Conservation (phyloP, 768 basidiomycete genomes). For the Lanmaoa pseudosensibilis region DNA sequence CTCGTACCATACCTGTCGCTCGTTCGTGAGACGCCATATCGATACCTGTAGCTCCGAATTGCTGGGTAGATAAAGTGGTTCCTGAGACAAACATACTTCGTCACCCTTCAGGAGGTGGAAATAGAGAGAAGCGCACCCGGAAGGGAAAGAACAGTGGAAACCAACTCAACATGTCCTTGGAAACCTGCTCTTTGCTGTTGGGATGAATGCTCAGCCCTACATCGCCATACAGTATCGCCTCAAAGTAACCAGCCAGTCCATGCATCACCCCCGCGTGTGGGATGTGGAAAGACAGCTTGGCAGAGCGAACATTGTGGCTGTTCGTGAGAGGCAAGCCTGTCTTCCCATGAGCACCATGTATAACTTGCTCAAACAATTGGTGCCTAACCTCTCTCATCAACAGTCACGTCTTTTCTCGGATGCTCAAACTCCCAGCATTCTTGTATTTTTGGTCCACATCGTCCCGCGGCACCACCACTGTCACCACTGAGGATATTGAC, state of each 20-base stretch:
- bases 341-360: conserved; percentile 10
- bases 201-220: conserved; percentile 95
- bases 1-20: conserved; percentile 95
- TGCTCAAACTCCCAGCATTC: conserved; percentile 99
- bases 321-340: conserved; percentile 91
- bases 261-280: conserved; percentile 93
- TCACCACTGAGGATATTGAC: conserved; percentile 86
- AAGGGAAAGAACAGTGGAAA: conserved; percentile 97
- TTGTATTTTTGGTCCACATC: conserved; percentile 83
- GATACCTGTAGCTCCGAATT: conserved; percentile 91
- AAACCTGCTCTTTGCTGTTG: conserved; percentile 76
- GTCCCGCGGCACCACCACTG: conserved; percentile 56
- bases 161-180: conserved; percentile 99
- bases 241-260: conserved; percentile 96
- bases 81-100: conserved; percentile 44
- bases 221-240: conserved; percentile 88
- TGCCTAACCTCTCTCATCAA: conserved; percentile 65
- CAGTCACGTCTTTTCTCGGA: conserved; percentile 75
- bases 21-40: conserved; percentile 91
- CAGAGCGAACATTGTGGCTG: conserved; percentile 89
- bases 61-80: conserved; percentile 90
- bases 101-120: background rate
- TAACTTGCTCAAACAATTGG: background rate
- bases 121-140: conserved; percentile 51
- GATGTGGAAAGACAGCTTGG: conserved; percentile 85